Evolutionary conservation across 805 yeast genomes (phyloP), one percentile per base, ranked within the genome.

Genomic region (Zygoascus bituminiphila): DNA sequence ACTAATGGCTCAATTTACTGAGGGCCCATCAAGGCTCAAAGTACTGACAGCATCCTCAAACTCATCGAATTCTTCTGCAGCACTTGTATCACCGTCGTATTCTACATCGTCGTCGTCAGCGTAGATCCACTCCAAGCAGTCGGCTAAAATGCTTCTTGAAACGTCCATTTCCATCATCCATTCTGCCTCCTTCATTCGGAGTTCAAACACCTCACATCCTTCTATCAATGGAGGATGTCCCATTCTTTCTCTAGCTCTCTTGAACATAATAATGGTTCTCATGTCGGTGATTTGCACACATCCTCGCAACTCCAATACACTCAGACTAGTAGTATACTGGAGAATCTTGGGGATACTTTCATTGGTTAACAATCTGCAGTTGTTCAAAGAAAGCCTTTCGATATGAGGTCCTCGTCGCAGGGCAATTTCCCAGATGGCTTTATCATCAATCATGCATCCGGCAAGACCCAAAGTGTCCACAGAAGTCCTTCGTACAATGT

Each of bases 391-490:
- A 19, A 88, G 67, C 46, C 96, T 70, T 56, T 78, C 79, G 2
- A 89, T 58, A 4, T 67, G 57, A 1, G 61, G 57, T 20, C 80
- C 79, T 23, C 78, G 66, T 46, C 70, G 62, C 15, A 75, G 63
- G 0, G 88, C 88, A 29, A 89, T 65, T 57, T 84, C 89, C 95
- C 95, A 87, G 14, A 89, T 68, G 4, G 85, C 73, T 39, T 78
- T 72, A 66, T 89, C 96, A 6, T 85, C 78, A 17, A 89, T 75
- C 40, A 76, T 71, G 63, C 96, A 87, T 5, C 98, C 98, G 0
- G 97, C 96, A 19, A 88, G 68, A 0, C 97, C 97, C 40, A 89
- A 68, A 0, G 96, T 88, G 41, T 73, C 70, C 42, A 82, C 71
- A 19, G 67, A 62, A 47, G 88, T 81, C 56, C 76, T 76, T 31